Conservation (phyloP, 2,329 filamentous ascomycete species). For the Pseudocercospora cruenta region DNA sequence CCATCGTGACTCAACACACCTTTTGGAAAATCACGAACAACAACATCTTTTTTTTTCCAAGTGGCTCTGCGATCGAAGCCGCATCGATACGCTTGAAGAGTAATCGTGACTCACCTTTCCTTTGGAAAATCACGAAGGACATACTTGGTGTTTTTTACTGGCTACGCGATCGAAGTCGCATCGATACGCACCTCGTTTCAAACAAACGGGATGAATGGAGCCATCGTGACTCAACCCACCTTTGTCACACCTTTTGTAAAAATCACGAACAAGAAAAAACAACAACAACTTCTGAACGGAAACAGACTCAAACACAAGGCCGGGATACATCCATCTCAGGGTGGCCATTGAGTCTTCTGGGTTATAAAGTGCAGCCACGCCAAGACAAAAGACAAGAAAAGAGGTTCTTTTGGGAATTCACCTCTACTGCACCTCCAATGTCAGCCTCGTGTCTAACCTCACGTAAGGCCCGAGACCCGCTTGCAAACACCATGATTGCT, state of each 20-base stretch:
- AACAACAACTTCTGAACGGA: background rate
- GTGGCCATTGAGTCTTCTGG: background rate
- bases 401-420: background rate
- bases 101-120: no score
- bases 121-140: no score
- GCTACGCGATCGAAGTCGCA: constrained; percentile 1
- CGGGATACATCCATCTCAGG: background rate
- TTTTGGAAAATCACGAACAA: background rate
- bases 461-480: background rate
- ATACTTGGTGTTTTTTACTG: background rate
- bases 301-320: background rate
- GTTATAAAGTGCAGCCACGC: background rate
- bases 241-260: background rate
- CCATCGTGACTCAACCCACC: background rate
- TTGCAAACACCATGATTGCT: background rate
- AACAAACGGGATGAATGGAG: background rate
- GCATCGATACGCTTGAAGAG: no score
- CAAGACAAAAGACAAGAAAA: background rate
- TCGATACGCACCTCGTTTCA: constrained; percentile 1
- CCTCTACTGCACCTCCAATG: constrained; percentile 3
- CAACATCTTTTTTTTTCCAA: background rate
- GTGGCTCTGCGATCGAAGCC: no score
- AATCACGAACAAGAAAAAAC: background rate
- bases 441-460: constrained; percentile 6
- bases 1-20: background rate